Evolutionary conservation across 305 asterid species (phyloP), one percentile per base, ranked within the genome.

Genomic region (Petunia hybrid): DNA sequence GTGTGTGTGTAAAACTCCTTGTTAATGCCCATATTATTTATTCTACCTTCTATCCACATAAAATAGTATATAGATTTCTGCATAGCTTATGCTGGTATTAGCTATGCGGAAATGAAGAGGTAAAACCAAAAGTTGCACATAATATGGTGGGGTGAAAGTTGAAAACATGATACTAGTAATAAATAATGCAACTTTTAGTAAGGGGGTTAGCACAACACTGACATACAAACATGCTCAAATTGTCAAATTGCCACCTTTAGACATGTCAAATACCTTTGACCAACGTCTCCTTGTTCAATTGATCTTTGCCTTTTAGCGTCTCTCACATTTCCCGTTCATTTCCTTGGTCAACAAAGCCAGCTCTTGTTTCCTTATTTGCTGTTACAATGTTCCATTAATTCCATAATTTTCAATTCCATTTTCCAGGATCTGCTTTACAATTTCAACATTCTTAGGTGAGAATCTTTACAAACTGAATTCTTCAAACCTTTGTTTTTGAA

Each of bases 391-490:
- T 59, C 16, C 64, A 1, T 59, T 59, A 38, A 59, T 59, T 16
- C 3, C 57, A 68, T 4, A 69, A 2, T 68, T 43, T 43, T 8
- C 40, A 1, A 4, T 42, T 68, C 38, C 13, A 42, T 41, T 67
- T 41, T 14, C 1, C 4, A 43, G 9, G 76, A 69, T 69, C 59
- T 45, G 41, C 16, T 16, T 43, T 4, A 16, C 16, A 45, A 2
- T 16, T 16, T 68, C 40, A 68, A 68, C 42, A 68, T 42, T n/a
- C 75, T 42, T 68, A 42, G 76, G 76, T 43, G 48, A 43, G 40
- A 22, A 45, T 35, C 45, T 8, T 69, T 69, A 69, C 76, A 48
- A 16, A 68, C 40, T 68, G 57, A 43, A 16, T 51, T 51, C n/a
- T 51, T 51, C 57, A 51, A 51, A 10, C 14, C 57, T 51, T 51